These are phyloP conservation scores for Circinella umbellata DNA, from an alignment of 371 early-diverging fungal species.

Conservation along the genomic window DNA sequence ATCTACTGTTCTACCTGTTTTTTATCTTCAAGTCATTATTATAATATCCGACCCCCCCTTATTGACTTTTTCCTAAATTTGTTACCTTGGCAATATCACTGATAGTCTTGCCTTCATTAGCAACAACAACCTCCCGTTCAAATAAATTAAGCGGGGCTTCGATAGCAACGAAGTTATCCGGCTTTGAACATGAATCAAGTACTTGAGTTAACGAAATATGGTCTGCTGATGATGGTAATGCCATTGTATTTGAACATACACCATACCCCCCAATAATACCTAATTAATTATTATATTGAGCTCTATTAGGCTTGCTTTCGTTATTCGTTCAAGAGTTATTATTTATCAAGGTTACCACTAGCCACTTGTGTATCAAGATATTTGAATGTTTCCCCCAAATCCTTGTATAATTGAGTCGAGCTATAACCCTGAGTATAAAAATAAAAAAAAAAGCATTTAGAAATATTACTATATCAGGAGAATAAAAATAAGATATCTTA, in stretches of 20 bases:
- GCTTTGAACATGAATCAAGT: constrained; percentile 38
- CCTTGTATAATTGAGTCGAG: constrained; percentile 55
- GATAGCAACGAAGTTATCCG: constrained; percentile 63
- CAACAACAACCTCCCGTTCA: constrained; percentile 67
- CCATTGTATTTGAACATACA: constrained; percentile 73
- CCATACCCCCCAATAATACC: constrained; percentile 75
- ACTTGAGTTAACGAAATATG: constrained; percentile 56
- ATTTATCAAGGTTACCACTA: constrained; percentile 33
- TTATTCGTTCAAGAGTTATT: neutral
- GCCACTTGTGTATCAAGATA: constrained; percentile 69
- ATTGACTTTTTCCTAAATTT: neutral
- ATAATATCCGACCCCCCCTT: neutral
- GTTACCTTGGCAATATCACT: constrained; percentile 60
- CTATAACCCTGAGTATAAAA: constrained; percentile 32
- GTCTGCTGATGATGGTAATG: constrained; percentile 62
- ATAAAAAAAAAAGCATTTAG: neutral
- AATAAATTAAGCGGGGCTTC: constrained; percentile 80
- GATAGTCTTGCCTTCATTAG: constrained; percentile 43
- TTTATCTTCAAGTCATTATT: too few species aligned
- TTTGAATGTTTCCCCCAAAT: constrained; percentile 59
- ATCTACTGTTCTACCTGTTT: too few species aligned
- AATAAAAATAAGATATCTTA: neutral
- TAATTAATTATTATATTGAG: neutral
- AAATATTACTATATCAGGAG: neutral
- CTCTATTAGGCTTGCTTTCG: too few species aligned